A percentile compares a stretch with the other conserved stretches of the same genome.
Evolutionary conservation across 495 filamentous ascomycete species (phyloP).

Genomic region (Penicillium paxilli): DNA sequence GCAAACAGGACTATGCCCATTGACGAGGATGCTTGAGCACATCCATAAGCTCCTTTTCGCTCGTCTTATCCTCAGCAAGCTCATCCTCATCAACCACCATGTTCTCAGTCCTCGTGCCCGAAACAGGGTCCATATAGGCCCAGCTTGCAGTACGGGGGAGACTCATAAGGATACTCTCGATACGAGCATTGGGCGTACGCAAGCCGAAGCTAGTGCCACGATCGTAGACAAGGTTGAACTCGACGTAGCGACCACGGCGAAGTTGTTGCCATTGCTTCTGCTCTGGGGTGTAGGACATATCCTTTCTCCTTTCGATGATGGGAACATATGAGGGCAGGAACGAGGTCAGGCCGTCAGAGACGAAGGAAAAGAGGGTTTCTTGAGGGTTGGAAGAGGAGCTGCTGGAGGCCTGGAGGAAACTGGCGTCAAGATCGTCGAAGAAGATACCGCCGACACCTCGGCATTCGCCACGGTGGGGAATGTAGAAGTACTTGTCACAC

Average conservation of each 20-base stretch:
- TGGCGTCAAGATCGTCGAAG: conserved; percentile 93
- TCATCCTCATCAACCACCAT: conserved; percentile 30
- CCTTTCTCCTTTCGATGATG: conserved; percentile 82
- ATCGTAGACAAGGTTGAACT: conserved; percentile 98
- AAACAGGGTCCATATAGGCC: conserved; percentile 84
- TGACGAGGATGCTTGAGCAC: conserved; percentile 84
- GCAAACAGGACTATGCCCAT: conserved; percentile 66
- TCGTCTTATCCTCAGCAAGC: conserved; percentile 42
- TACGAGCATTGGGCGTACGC: conserved; percentile 84
- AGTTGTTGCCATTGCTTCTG: conserved; percentile 98
- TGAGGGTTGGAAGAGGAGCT: conserved; percentile 71
- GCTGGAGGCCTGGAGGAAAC: conserved; percentile 43
- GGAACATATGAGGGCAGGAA: conserved; percentile 93
- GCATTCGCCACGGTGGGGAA: conserved; percentile 87
- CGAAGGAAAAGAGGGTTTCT: conserved; percentile 90
- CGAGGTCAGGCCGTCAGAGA: conserved; percentile 76
- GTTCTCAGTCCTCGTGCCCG: conserved; percentile 43
- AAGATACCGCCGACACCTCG: conserved; percentile 96
- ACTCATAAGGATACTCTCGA: conserved; percentile 98
- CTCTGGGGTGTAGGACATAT: conserved; percentile 79
- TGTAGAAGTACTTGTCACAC: conserved; percentile 97
- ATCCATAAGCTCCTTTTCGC: conserved; percentile 73
- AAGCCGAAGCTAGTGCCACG: conserved; percentile 93
- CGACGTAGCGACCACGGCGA: conserved; percentile 88
- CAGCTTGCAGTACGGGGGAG: conserved; percentile 89